Percentiles rank a stretch among this genome's conserved stretches.
Conservation (phyloP, 352 stramenopile genomes). For the Phytopythium montanum region DNA sequence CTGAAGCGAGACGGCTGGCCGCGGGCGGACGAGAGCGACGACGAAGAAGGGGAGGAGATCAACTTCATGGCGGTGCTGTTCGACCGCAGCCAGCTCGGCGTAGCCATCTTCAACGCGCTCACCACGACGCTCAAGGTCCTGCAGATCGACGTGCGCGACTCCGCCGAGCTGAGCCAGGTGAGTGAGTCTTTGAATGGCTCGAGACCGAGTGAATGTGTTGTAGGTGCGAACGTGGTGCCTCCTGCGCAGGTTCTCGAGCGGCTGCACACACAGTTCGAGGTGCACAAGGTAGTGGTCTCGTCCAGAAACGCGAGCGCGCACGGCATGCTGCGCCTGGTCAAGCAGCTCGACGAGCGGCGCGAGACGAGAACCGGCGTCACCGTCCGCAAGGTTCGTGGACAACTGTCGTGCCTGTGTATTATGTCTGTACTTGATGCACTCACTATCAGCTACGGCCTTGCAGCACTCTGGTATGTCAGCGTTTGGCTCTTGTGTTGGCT, state of each 20-base stretch:
- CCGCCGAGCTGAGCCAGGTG: constrained; percentile 49
- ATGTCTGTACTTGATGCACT: constrained; percentile 5
- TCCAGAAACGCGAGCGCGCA: constrained; percentile 60
- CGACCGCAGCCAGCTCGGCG: constrained; percentile 59
- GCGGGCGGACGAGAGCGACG: constrained; percentile 18
- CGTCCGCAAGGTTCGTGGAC: constrained; percentile 49
- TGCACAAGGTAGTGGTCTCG: constrained; percentile 63
- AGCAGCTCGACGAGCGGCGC: constrained; percentile 46
- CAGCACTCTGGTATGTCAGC: constrained; percentile 41
- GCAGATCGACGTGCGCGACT: constrained; percentile 37
- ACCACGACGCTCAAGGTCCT: constrained; percentile 65
- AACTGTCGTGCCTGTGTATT: background rate
- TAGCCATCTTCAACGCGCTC: constrained; percentile 72
- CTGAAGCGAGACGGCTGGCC: constrained; percentile 4
- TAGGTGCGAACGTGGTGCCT: no score
- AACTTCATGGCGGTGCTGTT: constrained; percentile 72
- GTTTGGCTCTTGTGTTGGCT: background rate
- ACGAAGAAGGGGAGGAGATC: constrained; percentile 51
- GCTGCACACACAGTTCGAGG: constrained; percentile 67
- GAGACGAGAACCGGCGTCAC: constrained; percentile 47
- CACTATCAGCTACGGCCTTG: constrained; percentile 3
- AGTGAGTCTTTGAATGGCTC: constrained; percentile 13
- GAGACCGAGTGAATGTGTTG: no score
- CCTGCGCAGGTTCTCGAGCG: constrained; percentile 43
- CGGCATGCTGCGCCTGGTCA: constrained; percentile 64